Evolutionary conservation across 2,329 filamentous ascomycete genomes (phyloP).

Genomic region (Huntiella bhutanensis): DNA sequence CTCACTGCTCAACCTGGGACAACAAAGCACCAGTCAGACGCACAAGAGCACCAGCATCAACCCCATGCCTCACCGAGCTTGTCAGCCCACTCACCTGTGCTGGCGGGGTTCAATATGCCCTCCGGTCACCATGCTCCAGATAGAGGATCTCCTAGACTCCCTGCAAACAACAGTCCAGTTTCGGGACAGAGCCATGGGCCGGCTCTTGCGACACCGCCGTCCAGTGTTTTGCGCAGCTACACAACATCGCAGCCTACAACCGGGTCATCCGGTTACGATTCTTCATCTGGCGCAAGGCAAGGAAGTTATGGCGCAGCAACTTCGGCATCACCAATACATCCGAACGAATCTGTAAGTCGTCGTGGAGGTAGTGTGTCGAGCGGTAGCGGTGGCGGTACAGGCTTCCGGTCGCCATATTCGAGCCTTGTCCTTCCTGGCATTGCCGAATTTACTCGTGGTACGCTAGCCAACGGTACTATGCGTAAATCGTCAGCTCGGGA

Average conservation of each 20-base stretch:
- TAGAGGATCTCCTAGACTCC: too few relatives aligned
- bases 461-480: background rate
- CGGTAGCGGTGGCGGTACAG: background rate
- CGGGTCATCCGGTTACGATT: background rate
- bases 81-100: too few relatives aligned
- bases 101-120: too few relatives aligned
- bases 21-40: slow-evolving; percentile 6
- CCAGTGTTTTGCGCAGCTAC: too few relatives aligned
- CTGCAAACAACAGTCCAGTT: too few relatives aligned
- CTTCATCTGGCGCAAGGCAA: background rate
- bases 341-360: too few relatives aligned
- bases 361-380: background rate
- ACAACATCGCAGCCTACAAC: background rate
- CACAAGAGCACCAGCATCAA: slow-evolving; percentile 8
- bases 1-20: background rate
- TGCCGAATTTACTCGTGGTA: background rate
- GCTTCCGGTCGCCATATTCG: background rate
- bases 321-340: background rate
- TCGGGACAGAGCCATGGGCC: too few relatives aligned
- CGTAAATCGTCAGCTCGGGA: background rate
- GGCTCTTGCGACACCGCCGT: too few relatives aligned
- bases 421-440: slow-evolving; percentile 3
- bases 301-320: background rate
- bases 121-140: too few relatives aligned
- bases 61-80: background rate